These are phyloP conservation scores for Phytophthora agathidicida DNA, from an alignment of 352 stramenopile genomes.

Conservation along the genomic window DNA sequence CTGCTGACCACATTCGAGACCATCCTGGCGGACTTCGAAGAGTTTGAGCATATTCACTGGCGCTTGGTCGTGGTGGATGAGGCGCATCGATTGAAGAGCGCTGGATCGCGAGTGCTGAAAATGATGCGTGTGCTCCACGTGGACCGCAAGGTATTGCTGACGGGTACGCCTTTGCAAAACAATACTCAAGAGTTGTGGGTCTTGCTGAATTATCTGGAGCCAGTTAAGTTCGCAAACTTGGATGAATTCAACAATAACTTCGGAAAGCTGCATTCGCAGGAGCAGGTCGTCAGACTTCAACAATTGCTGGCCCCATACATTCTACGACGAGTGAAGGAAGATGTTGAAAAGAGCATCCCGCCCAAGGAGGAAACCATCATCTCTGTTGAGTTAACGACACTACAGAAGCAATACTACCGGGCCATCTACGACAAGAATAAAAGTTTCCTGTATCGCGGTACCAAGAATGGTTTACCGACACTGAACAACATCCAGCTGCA, in stretches of 20 bases:
- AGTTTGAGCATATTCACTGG: conserved; percentile 88
- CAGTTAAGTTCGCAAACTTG: conserved; percentile 90
- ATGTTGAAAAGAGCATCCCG: conserved; percentile 96
- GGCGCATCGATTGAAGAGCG: conserved; percentile 82
- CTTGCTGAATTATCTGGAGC: conserved; percentile 97
- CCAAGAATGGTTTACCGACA: conserved; percentile 84
- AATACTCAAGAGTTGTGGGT: conserved; percentile 97
- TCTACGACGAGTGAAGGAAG: conserved; percentile 97
- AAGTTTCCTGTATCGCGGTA: conserved; percentile 93
- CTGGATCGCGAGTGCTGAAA: conserved; percentile 84
- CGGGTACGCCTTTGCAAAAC: conserved; percentile 97
- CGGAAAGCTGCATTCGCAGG: conserved; percentile 91
- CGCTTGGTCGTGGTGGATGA: conserved; percentile 85
- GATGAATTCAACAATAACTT: conserved; percentile 94
- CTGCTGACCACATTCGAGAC: conserved; percentile 87
- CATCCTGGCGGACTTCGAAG: conserved; percentile 84
- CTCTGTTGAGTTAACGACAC: conserved; percentile 96
- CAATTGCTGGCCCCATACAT: conserved; percentile 94
- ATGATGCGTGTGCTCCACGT: conserved; percentile 87
- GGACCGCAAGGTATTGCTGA: conserved; percentile 95
- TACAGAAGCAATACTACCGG: conserved; percentile 99
- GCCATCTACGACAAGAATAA: conserved; percentile 99
- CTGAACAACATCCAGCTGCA: conserved; percentile 99
- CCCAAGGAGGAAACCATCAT: conserved; percentile 97
- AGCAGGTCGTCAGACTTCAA: conserved; percentile 96